phyloP scores from a whole-genome alignment of 805 yeast genomes.

The Clavispora asparagi region DNA sequence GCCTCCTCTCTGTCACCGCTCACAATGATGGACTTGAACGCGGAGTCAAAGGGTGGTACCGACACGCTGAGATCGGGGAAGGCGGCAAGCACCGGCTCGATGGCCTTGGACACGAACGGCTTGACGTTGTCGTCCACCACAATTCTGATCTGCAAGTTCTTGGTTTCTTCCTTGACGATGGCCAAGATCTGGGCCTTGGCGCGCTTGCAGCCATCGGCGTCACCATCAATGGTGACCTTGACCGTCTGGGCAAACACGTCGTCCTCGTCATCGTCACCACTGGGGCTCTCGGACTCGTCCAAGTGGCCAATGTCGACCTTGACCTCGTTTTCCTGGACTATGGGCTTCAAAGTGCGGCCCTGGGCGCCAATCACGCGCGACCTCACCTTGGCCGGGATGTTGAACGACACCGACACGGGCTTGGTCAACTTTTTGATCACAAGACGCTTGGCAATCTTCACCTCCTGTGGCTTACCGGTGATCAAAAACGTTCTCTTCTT shows the following conservation, averaged over 20 bases:
- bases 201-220: slow-evolving; percentile 69
- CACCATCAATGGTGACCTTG: slow-evolving; percentile 71
- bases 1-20: slow-evolving; percentile 71
- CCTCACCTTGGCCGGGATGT: slow-evolving; percentile 72
- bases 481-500: slow-evolving; percentile 80
- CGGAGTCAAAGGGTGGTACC: slow-evolving; percentile 35
- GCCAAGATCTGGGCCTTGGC: slow-evolving; percentile 68
- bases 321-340: slow-evolving; percentile 60
- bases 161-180: slow-evolving; percentile 73
- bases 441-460: slow-evolving; percentile 67
- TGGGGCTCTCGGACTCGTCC: slow-evolving; percentile 16
- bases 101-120: slow-evolving; percentile 19
- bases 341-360: slow-evolving; percentile 78
- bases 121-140: slow-evolving; percentile 38
- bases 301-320: slow-evolving; percentile 61
- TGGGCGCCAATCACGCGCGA: slow-evolving; percentile 81
- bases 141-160: slow-evolving; percentile 46
- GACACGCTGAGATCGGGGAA: slow-evolving; percentile 26
- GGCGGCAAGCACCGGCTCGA: slow-evolving; percentile 19
- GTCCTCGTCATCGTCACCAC: slow-evolving; percentile 43
- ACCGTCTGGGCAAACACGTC: slow-evolving; percentile 59
- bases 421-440: slow-evolving; percentile 71
- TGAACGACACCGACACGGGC: slow-evolving; percentile 57
- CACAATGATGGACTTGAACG: slow-evolving; percentile 39
- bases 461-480: slow-evolving; percentile 65